A percentile compares a stretch with the other conserved stretches of the same genome.
These are phyloP conservation scores for Arthroderma sp. DNA, from an alignment of 2,329 filamentous ascomycete species.

Conservation along the genomic window DNA sequence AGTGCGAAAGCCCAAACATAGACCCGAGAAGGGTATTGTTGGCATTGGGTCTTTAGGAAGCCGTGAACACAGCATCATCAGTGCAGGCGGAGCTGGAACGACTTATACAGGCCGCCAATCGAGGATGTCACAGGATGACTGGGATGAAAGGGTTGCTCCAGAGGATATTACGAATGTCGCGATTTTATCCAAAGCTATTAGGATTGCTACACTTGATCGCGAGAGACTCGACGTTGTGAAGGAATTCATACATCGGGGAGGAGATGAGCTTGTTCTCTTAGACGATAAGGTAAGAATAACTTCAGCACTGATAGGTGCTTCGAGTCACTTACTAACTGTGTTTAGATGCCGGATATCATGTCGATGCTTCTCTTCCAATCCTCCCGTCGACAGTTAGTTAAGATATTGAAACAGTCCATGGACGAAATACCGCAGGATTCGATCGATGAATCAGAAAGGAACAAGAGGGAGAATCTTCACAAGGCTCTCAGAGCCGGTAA, in stretches of 20 bases:
- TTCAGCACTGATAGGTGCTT: neutral
- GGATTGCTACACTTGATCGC: constrained; percentile 64
- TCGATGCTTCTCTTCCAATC: constrained; percentile 77
- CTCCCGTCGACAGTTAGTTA: constrained; percentile 65
- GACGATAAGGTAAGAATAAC: constrained; percentile 42
- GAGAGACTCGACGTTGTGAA: constrained; percentile 79
- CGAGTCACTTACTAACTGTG: constrained; percentile 2
- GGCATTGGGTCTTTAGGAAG: constrained; percentile 37
- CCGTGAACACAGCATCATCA: constrained; percentile 31
- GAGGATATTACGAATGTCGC: constrained; percentile 54
- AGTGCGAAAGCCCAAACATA: constrained; percentile 34
- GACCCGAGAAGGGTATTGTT: neutral
- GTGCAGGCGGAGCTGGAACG: constrained; percentile 21
- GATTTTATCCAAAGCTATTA: constrained; percentile 56
- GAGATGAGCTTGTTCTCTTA: constrained; percentile 63
- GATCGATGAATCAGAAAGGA: constrained; percentile 35
- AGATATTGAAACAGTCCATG: constrained; percentile 54
- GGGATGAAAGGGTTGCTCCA: constrained; percentile 32
- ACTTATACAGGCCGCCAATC: constrained; percentile 10
- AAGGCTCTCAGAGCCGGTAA: constrained; percentile 38
- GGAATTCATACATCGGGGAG: constrained; percentile 66
- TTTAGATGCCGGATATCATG: constrained; percentile 72
- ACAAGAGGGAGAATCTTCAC: constrained; percentile 55
- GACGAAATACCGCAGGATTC: constrained; percentile 37
- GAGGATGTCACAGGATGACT: constrained; percentile 22